Conservation (phyloP, 2,329 filamentous ascomycete species). For the Elsinoe australis region DNA sequence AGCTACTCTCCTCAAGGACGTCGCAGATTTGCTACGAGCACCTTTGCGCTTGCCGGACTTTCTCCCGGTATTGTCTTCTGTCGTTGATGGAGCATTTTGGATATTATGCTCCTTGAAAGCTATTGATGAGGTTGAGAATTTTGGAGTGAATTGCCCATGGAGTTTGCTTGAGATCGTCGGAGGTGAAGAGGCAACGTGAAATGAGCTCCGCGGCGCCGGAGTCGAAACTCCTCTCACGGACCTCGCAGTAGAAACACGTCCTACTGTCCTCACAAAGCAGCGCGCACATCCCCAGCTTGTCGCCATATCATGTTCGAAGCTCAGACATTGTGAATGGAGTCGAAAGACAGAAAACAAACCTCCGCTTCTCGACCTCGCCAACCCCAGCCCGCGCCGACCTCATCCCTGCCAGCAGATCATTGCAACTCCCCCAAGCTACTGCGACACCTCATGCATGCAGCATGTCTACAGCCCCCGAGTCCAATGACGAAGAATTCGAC, state of each 20-base stretch:
- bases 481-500: slow-evolving; percentile 21
- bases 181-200: neutral
- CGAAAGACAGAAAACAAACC: neutral
- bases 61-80: slow-evolving; percentile 2
- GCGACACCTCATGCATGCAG: slow-evolving; percentile 28
- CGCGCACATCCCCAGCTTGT: slow-evolving; percentile 16
- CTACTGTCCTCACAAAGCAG: neutral
- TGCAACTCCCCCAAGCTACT: neutral
- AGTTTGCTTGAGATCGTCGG: neutral
- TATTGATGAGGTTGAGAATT: neutral
- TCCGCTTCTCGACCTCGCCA: neutral
- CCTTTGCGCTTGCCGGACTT: slow-evolving; percentile 41
- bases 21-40: slow-evolving; percentile 52
- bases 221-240: neutral
- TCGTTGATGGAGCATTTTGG: neutral
- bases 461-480: slow-evolving; percentile 32
- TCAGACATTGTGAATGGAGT: slow-evolving; percentile 2
- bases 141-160: no score
- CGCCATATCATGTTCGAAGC: neutral
- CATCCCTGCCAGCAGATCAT: neutral
- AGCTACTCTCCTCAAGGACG: slow-evolving; percentile 74
- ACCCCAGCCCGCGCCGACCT: slow-evolving; percentile 6
- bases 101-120: neutral
- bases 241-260: neutral
- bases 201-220: slow-evolving; percentile 4